These are phyloP conservation scores for Colletotrichum incanum DNA, from an alignment of 2,329 filamentous ascomycete species.

Conservation along the genomic window DNA sequence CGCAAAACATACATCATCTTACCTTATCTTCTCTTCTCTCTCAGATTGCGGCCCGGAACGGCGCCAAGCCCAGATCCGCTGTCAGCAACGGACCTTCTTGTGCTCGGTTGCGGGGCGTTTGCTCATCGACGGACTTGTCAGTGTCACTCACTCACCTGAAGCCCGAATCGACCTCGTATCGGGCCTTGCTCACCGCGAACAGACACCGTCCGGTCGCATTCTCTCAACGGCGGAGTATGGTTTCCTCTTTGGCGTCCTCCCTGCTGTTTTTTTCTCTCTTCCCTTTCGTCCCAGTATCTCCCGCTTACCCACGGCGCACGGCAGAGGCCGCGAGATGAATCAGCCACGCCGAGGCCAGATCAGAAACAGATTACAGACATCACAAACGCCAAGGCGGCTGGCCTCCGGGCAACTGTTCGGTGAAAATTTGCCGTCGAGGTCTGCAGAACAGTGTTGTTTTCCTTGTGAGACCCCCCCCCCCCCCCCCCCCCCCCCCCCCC, in stretches of 20 bases:
- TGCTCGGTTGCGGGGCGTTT: not conserved
- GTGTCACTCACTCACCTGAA: conserved; percentile 26
- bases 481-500: not conserved
- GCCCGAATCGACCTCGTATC: conserved; percentile 21
- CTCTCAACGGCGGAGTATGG: not conserved
- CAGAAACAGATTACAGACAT: not conserved
- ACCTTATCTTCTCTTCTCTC: not conserved
- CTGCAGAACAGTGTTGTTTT: not conserved
- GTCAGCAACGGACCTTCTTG: not conserved
- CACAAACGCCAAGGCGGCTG: not conserved
- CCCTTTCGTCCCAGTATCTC: not conserved
- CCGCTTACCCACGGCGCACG: conserved; percentile 17
- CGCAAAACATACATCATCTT: not conserved
- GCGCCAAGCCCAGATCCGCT: conserved; percentile 12
- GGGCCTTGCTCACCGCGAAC: conserved; percentile 5
- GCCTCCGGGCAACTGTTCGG: not conserved
- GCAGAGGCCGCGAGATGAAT: conserved; percentile 31
- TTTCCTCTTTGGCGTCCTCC: not conserved
- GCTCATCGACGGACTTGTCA: conserved; percentile 12
- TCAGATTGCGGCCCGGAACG: conserved; percentile 11
- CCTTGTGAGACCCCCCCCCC: not conserved
- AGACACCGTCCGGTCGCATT: not conserved
- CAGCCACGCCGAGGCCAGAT: conserved; percentile 11
- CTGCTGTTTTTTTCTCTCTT: not conserved
- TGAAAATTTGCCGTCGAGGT: not conserved